A percentile compares a stretch with the other conserved stretches of the same genome.
phyloP scores from a whole-genome alignment of 2,329 filamentous ascomycete species.

The Calonectria montana region DNA sequence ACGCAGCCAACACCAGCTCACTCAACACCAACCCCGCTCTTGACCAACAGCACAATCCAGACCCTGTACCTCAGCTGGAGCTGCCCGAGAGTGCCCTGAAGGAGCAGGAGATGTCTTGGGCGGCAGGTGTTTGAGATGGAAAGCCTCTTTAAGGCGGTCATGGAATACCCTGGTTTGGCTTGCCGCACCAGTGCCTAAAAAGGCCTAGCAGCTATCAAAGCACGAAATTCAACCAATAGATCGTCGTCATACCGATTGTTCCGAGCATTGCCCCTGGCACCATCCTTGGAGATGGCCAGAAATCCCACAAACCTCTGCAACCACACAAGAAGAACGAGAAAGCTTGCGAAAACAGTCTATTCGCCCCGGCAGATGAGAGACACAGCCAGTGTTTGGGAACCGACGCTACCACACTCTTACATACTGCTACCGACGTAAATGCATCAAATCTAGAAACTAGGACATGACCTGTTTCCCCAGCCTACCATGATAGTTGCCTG shows the following conservation, averaged over 20 bases:
- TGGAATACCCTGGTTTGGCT: background rate
- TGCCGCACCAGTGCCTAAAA: constrained; percentile 12
- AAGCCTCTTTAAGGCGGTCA: background rate
- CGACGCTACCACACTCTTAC: constrained; percentile 34
- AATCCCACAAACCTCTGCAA: constrained; percentile 27
- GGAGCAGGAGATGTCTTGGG: background rate
- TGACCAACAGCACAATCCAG: background rate
- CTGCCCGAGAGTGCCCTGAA: constrained; percentile 3
- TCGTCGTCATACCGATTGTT: background rate
- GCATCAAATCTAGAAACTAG: background rate
- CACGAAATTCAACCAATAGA: constrained; percentile 25
- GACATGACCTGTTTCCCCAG: background rate
- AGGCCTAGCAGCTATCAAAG: background rate
- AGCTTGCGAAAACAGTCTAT: constrained; percentile 3
- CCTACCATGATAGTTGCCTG: background rate
- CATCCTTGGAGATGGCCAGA: constrained; percentile 25
- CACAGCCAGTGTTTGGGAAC: constrained; percentile 38
- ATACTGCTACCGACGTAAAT: constrained; percentile 27
- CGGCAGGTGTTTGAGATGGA: background rate
- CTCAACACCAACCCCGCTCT: background rate
- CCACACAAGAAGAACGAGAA: background rate
- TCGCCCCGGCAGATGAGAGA: constrained; percentile 40
- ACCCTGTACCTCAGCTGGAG: background rate
- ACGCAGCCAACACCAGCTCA: background rate
- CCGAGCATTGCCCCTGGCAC: constrained; percentile 25